phyloP scores from a whole-genome alignment of 1,284 basidiomycete species.

The Ceratobasidium sp. region DNA sequence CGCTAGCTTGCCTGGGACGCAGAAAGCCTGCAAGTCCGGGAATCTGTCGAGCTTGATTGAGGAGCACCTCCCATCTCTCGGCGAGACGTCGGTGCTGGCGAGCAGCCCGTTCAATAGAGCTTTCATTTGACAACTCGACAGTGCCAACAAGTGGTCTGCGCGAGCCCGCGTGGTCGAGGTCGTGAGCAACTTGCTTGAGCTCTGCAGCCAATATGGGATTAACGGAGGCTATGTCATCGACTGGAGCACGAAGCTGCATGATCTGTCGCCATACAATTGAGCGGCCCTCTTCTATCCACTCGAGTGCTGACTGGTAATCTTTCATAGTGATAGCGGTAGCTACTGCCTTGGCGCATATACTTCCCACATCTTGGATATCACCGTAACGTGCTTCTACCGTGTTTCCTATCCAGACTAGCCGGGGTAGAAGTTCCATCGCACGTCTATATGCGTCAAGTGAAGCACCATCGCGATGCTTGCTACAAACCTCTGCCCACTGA shows the following conservation, averaged over 20 bases:
- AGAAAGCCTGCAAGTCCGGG: not conserved
- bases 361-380: not conserved
- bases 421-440: not conserved
- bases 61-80: not conserved
- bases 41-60: not conserved
- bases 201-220: not conserved
- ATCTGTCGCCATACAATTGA: slow-evolving; percentile 5
- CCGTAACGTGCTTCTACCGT: not conserved
- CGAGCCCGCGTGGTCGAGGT: not conserved
- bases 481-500: not conserved
- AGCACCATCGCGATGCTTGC: not conserved
- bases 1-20: not conserved
- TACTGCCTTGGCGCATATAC: not conserved
- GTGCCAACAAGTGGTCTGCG: not conserved
- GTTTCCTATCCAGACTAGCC: not conserved
- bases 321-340: not conserved
- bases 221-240: not conserved
- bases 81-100: not conserved
- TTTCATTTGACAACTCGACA: not conserved
- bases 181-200: not conserved
- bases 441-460: slow-evolving; percentile 1
- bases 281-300: not conserved
- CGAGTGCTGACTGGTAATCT: not conserved
- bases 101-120: not conserved
- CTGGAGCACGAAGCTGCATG: not conserved